phyloP scores from a whole-genome alignment of 352 stramenopile genomes.

The Phytophthora aleatoria region DNA sequence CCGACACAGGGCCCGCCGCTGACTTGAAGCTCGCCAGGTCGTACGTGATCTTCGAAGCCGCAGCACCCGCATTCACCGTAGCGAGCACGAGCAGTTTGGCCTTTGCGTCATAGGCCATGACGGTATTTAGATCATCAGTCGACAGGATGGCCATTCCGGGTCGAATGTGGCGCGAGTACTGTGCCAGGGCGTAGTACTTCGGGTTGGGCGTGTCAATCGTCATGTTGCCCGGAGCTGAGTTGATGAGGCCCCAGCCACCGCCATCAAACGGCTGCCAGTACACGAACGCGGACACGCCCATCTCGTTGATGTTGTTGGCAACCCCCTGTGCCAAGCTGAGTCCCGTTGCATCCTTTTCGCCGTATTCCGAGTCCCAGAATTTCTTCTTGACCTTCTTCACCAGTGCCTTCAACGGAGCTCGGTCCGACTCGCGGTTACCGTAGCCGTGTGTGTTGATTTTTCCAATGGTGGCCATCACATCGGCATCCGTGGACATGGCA shows the following conservation, averaged over 20 bases:
- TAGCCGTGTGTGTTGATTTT: constrained; percentile 75
- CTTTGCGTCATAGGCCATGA: constrained; percentile 47
- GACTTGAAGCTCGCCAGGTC: constrained; percentile 44
- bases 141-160: constrained; percentile 56
- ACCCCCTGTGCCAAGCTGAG: constrained; percentile 58
- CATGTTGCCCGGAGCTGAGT: constrained; percentile 44
- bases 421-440: constrained; percentile 44
- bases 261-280: constrained; percentile 67
- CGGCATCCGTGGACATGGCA: constrained; percentile 24
- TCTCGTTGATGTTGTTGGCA: constrained; percentile 60
- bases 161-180: constrained; percentile 70
- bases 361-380: constrained; percentile 71
- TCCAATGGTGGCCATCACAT: constrained; percentile 38
- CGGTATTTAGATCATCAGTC: constrained; percentile 45
- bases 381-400: constrained; percentile 39
- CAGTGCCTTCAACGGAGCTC: constrained; percentile 39
- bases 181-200: constrained; percentile 63
- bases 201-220: constrained; percentile 43
- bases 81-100: constrained; percentile 45
- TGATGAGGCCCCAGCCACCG: constrained; percentile 56
- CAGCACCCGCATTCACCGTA: constrained; percentile 45
- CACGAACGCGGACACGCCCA: constrained; percentile 62
- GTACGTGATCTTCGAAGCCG: constrained; percentile 38
- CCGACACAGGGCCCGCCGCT: constrained; percentile 27
- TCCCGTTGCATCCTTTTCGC: constrained; percentile 51